Evolutionary conservation across 371 early-diverging fungal species (phyloP), one percentile per base, ranked within the genome.

Genomic region (Zopfochytrium polystomum): DNA sequence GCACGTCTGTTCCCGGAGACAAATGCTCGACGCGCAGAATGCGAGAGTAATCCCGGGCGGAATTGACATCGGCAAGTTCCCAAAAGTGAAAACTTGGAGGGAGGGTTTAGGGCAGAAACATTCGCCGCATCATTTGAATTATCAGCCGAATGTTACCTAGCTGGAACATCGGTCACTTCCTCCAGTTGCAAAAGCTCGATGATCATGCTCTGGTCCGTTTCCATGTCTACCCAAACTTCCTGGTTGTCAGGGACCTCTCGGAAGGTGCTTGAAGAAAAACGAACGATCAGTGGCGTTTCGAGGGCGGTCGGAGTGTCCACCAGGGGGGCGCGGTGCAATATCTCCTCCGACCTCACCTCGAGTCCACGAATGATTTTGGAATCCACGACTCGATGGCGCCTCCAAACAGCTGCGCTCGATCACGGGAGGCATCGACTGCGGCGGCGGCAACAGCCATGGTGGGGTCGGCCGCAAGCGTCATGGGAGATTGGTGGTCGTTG

Each of bases 181-280:
- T 76, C 86, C 58, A 79, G 66, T 53, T 93, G 87, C 44, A 93
- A 70, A 23, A 94, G 72, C 70, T 94, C 95, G 42, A 93, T 70
- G 48, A 92, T 90, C 23, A 94, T 29, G 71, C 89, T 89, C 62
- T 87, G 86, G 56, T 92, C 89, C 7, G 86, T 83, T 0, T 72
- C 66, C 43, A 68, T 72, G 63, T 88, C 85, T 5, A 86, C 86
- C 77, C 87, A 94, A 9, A 93, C 95, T 65, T 92, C 93, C 74
- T 94, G 95, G 72, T 92, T 87, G 68, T 90, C 90, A 0, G 95
- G 93, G 0, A 94, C 82, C 55, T 90, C 80, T 30, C 95, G 88
- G 30, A 94, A 60, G 35, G 79, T 59, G 67, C 91, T 48, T 26
- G 25, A 47, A n/a, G n/a, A 58, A 44, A 73, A 15, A n/a, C 34